Evolutionary conservation across 164 flowering plant species (phyloP).

Genomic region (Santalum album): DNA sequence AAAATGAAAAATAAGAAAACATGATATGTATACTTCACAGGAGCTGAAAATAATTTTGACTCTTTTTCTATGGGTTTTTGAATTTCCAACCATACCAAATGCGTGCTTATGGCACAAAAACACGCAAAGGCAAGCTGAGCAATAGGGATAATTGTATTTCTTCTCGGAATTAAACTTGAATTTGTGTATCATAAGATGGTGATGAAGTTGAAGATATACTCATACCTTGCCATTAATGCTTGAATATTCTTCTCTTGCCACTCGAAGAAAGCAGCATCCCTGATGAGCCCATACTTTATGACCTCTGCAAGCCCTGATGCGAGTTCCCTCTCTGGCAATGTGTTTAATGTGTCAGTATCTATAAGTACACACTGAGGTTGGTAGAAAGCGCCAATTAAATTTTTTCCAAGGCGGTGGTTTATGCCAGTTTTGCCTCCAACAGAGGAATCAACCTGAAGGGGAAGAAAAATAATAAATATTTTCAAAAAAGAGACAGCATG

Average conservation of each 20-base stretch:
- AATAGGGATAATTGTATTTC: too few relatives aligned
- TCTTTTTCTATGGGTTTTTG: too few relatives aligned
- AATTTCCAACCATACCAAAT: too few relatives aligned
- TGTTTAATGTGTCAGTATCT: slow-evolving; percentile 83
- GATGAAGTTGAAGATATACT: background rate
- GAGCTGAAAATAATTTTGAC: background rate
- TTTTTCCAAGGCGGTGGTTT: slow-evolving; percentile 88
- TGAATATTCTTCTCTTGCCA: slow-evolving; percentile 97
- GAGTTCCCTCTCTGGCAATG: slow-evolving; percentile 89
- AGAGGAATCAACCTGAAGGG: slow-evolving; percentile 85
- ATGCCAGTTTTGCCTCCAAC: slow-evolving; percentile 99
- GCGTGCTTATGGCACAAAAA: too few relatives aligned
- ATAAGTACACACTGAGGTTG: slow-evolving; percentile 97
- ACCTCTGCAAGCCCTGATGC: slow-evolving; percentile 97
- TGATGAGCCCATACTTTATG: slow-evolving; percentile 90
- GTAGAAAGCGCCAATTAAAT: slow-evolving; percentile 94
- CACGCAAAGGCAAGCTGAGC: too few relatives aligned
- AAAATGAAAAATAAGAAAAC: background rate
- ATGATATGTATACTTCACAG: background rate
- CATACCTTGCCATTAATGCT: slow-evolving; percentile 67
- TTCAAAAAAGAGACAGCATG: background rate
- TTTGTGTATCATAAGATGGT: too few relatives aligned
- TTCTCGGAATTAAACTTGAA: too few relatives aligned
- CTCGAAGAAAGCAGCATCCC: slow-evolving; percentile 88
- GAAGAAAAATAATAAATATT: background rate